Base-by-base conservation (phyloP, 2,329 filamentous ascomycete genomes). In the Biscogniauxia sp. region DNA sequence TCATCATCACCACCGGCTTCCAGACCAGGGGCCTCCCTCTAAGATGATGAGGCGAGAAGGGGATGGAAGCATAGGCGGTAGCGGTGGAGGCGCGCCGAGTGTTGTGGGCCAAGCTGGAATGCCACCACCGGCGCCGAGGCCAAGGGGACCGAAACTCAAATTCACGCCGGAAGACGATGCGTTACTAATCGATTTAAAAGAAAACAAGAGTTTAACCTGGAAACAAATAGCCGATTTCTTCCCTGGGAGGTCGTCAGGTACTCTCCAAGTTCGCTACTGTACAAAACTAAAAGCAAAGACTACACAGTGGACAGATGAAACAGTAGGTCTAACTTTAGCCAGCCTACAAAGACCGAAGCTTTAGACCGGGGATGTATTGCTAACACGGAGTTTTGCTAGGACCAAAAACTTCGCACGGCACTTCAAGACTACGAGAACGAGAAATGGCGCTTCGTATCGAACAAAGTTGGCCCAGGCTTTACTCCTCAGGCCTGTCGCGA, bases 201-300 rank as follows among this genome's bases (percentile, higher is more conserved):
- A 97, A 77, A 93, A 95, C 72, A 96, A 95, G 76, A 93, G 92
- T 72, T 81, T 97, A 73, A 96, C 93, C 4, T 97, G 93, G 93
- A 97, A 96, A 78, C 93, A 97, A 80, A 97, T 97, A 71, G 92
- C 93, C 59, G 93, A 97, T 72, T 97, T 97, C 77, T 97, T 97
- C 69, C 93, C 93, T 0, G 93, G 93, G 1, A 84, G 93, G 60
- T 95, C 91, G 61, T 96, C 91, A 53, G 93, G 93, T 19, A 97
- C 93, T 28, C 78, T 97, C 63, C 93, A 97, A 76, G 93, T 97
- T 58, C 88, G 93, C 41, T 97, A 97, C 75, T 97, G 93, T 74
- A 97, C 93, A 51, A 97, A 96, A 77, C 80, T 97, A 56, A 97
- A 96, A 78, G 93, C 92, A 15, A 97, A 97, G 80, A 93, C 91